Base-by-base conservation (phyloP, 345 rosid genomes). In the Melaleuca alternifolia region DNA sequence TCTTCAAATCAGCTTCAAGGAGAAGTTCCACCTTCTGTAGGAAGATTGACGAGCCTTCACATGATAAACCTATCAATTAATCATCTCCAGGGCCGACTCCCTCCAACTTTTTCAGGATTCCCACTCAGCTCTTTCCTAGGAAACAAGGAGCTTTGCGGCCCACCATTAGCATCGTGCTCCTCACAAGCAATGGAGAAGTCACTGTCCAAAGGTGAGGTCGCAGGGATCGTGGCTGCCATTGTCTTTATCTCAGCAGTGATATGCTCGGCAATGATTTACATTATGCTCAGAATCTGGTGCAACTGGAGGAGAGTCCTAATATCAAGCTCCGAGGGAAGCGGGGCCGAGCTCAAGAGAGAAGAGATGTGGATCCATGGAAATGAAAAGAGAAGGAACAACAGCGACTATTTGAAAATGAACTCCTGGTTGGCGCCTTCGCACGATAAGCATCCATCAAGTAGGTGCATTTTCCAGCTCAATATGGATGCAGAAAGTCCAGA, bases 1-100 rank as follows among this genome's bases (percentile, higher is more conserved):
- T 95, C 98, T 50, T 91, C 85, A 84, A 97, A 97, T 86, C 88
- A 88, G 86, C 97, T 97, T 46, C 85, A 88, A 50, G 98, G 97
- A 81, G 87, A 92, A 85, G 90, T 96, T 77, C 97, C 98, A 1
- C 56, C 86, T 83, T 92, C 94, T 76, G 94, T 97, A 2, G 93
- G 91, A 26, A 94, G 94, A 76, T 93, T 97, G 89, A 94, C 93
- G 7, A 97, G 99, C 90, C 95, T 97, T 65, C 94, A 91, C 86
- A 52, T 86, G 88, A 91, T 97, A 76, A 93, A 95, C 92, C 90
- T 97, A 91, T 97, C 99, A 51, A 90, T 90, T 85, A 97, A 97
- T 90, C 89, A 91, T 88, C 94, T 97, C 21, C 86, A 91, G 10
- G 99, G 99, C 20, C 92, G 91, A 50, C 84, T 97, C 48, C 96